Evolutionary conservation across 345 rosid species (phyloP).

Genomic region (Salix purpurea): DNA sequence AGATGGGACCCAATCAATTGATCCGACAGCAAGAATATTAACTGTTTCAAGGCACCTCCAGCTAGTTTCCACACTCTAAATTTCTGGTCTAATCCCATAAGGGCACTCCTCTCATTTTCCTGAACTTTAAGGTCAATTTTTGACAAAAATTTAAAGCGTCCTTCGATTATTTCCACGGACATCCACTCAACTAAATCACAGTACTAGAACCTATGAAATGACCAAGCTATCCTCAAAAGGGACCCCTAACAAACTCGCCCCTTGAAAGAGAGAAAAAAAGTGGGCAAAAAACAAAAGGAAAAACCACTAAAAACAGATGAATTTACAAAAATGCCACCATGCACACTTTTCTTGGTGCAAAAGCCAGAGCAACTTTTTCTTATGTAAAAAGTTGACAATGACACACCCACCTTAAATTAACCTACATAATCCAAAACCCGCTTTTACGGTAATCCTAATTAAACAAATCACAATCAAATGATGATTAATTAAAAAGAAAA

Average conservation of each 20-base stretch:
- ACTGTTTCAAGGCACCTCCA: slow-evolving; percentile 36
- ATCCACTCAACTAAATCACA: not conserved
- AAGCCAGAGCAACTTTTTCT: slow-evolving; percentile 33
- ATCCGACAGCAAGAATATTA: slow-evolving; percentile 23
- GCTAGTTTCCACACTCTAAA: slow-evolving; percentile 35
- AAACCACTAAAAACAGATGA: not conserved
- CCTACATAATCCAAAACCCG: slow-evolving; percentile 21
- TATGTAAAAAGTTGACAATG: slow-evolving; percentile 42
- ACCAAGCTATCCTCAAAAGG: slow-evolving; percentile 39
- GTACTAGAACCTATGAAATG: slow-evolving; percentile 2
- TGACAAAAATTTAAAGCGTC: not conserved
- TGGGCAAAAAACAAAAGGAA: not conserved
- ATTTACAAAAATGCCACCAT: slow-evolving; percentile 31
- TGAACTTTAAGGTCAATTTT: not conserved
- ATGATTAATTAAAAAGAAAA: not conserved
- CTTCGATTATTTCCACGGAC: not conserved
- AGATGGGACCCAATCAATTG: slow-evolving; percentile 49
- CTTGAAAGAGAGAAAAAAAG: not conserved
- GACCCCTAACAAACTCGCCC: slow-evolving; percentile 27
- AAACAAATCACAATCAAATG: not conserved
- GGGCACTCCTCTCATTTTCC: slow-evolving; percentile 29
- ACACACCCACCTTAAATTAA: slow-evolving; percentile 35
- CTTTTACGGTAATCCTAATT: not conserved
- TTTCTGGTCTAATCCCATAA: not conserved
- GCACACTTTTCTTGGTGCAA: slow-evolving; percentile 28